These are phyloP conservation scores for Turritis glabra DNA, from an alignment of 345 rosid genomes.

Conservation along the genomic window DNA sequence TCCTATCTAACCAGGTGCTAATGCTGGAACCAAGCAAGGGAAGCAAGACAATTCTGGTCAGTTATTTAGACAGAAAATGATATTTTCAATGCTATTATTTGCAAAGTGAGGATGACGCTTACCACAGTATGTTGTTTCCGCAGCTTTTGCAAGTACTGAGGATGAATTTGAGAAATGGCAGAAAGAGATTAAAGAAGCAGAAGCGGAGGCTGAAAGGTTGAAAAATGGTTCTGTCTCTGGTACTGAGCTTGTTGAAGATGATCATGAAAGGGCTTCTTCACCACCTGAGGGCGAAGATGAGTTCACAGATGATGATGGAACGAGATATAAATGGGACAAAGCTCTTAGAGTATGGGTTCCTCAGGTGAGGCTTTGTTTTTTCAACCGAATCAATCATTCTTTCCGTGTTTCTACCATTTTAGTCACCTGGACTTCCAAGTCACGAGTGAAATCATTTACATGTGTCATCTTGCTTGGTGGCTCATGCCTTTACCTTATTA, in stretches of 20 bases:
- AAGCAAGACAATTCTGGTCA: constrained; percentile 28
- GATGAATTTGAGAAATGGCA: constrained; percentile 94
- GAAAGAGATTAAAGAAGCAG: constrained; percentile 75
- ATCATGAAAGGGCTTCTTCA: constrained; percentile 45
- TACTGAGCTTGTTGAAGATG: constrained; percentile 40
- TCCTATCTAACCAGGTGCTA: constrained; percentile 17
- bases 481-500: neutral
- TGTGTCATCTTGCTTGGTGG: constrained; percentile 28
- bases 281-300: constrained; percentile 94
- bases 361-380: constrained; percentile 56
- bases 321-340: constrained; percentile 81
- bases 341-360: constrained; percentile 84
- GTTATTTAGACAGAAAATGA: constrained; percentile 6
- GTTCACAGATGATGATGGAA: constrained; percentile 95
- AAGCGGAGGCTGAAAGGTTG: constrained; percentile 54
- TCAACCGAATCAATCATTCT: neutral
- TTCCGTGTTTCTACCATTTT: neutral
- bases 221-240: constrained; percentile 53
- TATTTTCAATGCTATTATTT: neutral
- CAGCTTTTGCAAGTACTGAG: constrained; percentile 54
- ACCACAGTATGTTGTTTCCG: constrained; percentile 35
- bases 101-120: constrained; percentile 23
- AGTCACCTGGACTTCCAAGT: neutral
- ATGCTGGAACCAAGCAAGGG: constrained; percentile 27
- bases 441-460: neutral